phyloP scores from a whole-genome alignment of 257 asterid genomes.

The Ilex aquifolium region DNA sequence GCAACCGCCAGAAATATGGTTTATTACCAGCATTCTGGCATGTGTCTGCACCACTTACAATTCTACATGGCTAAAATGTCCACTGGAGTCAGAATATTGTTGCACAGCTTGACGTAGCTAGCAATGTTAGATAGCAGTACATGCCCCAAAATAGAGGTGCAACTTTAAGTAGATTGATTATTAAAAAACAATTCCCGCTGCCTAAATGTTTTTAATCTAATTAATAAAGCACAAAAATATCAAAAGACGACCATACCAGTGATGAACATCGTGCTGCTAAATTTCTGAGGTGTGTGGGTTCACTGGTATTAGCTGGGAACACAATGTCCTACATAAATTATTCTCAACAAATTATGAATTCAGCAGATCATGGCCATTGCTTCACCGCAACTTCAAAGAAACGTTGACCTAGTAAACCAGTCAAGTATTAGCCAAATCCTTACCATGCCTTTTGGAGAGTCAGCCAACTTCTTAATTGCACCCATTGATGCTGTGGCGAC shows the following conservation, averaged over 20 bases:
- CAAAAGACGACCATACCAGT: constrained; percentile 45
- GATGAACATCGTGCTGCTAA: constrained; percentile 64
- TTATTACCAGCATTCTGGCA: too few relatives aligned
- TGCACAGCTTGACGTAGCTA: too few relatives aligned
- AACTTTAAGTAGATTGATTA: too few relatives aligned
- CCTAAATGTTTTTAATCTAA: too few relatives aligned
- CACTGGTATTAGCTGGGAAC: constrained; percentile 49
- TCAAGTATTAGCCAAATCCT: constrained; percentile 21
- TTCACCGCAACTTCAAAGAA: too few relatives aligned
- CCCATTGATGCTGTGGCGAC: constrained; percentile 74
- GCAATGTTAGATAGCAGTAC: too few relatives aligned
- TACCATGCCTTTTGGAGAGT: constrained; percentile 65
- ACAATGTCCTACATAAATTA: constrained; percentile 44
- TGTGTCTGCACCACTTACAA: too few relatives aligned
- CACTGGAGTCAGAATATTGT: too few relatives aligned
- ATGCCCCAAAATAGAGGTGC: too few relatives aligned
- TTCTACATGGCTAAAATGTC: too few relatives aligned
- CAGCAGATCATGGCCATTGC: neutral
- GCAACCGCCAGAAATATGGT: too few relatives aligned
- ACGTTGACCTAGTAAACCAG: constrained; percentile 2
- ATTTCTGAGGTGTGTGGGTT: constrained; percentile 56
- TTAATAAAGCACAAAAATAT: neutral
- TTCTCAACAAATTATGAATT: neutral
- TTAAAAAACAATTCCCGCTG: too few relatives aligned
- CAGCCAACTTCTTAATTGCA: constrained; percentile 56